Percentiles rank a stretch among this genome's conserved stretches.
phyloP scores from a whole-genome alignment of 2,329 filamentous ascomycete genomes.

The Capronia coronata region DNA sequence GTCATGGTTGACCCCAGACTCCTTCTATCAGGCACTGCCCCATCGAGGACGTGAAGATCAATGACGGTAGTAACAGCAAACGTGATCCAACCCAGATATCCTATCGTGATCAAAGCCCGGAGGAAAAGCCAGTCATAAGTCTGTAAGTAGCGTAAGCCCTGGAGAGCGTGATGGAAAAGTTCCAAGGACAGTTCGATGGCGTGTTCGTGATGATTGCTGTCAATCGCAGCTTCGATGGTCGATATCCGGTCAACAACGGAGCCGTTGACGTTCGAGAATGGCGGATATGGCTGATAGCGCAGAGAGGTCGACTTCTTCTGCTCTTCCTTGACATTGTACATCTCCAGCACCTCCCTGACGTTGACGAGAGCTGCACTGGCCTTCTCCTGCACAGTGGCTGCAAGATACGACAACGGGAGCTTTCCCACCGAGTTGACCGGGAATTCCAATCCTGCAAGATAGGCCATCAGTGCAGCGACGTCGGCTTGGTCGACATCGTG shows the following conservation, averaged over 20 bases:
- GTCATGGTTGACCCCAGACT: conserved; percentile 53
- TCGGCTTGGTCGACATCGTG: conserved; percentile 94
- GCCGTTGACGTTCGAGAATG: conserved; percentile 58
- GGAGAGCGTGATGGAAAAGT: conserved; percentile 68
- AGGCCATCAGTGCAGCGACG: conserved; percentile 90
- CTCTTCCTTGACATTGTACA: conserved; percentile 91
- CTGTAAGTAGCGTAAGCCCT: conserved; percentile 86
- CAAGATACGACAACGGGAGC: conserved; percentile 75
- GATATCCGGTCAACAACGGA: conserved; percentile 61
- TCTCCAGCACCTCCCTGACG: conserved; percentile 79
- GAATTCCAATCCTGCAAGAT: conserved; percentile 78
- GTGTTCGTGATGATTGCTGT: conserved; percentile 59
- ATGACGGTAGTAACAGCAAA: conserved; percentile 86
- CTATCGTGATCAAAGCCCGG: conserved; percentile 75
- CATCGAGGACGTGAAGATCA: conserved; percentile 77
- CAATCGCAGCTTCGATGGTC: conserved; percentile 62
- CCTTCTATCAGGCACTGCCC: conserved; percentile 58
- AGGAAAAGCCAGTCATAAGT: conserved; percentile 99
- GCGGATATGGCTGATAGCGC: conserved; percentile 67
- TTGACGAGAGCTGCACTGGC: conserved; percentile 80
- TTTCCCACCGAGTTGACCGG: conserved; percentile 95
- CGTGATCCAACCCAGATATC: conserved; percentile 92
- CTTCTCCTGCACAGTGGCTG: conserved; percentile 66
- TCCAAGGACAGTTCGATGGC: conserved; percentile 73
- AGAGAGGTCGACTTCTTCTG: conserved; percentile 70